Conservation (phyloP, 2,329 filamentous ascomycete genomes). For the Aspergillus sp. region DNA sequence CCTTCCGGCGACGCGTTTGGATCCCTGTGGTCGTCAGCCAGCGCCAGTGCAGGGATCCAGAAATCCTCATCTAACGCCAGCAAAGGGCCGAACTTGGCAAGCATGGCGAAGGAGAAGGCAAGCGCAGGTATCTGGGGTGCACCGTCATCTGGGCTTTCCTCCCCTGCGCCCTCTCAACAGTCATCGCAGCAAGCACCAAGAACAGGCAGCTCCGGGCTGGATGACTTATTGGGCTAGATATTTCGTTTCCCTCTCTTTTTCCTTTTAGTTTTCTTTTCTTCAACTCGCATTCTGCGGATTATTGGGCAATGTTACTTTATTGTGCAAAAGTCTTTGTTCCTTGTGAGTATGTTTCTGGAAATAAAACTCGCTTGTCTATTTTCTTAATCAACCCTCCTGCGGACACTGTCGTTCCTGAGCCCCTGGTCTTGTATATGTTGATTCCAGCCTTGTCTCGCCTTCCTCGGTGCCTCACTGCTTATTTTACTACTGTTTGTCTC, state of each 20-base stretch:
- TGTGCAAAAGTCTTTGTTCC: slow-evolving; percentile 1
- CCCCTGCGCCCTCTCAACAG: slow-evolving; percentile 40
- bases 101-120: slow-evolving; percentile 97
- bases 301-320: slow-evolving; percentile 5
- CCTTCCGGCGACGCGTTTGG: slow-evolving; percentile 80
- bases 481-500: neutral
- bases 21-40: slow-evolving; percentile 71
- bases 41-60: slow-evolving; percentile 71
- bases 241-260: neutral
- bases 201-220: slow-evolving; percentile 38
- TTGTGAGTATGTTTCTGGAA: slow-evolving; percentile 6
- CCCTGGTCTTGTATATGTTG: neutral
- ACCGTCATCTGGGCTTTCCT: slow-evolving; percentile 57
- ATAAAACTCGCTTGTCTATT: slow-evolving; percentile 8
- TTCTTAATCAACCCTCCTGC: neutral
- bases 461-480: too few relatives aligned
- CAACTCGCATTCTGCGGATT: slow-evolving; percentile 5
- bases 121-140: slow-evolving; percentile 92
- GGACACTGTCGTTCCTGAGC: slow-evolving; percentile 4
- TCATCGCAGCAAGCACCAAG: slow-evolving; percentile 29
- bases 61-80: slow-evolving; percentile 63
- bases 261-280: slow-evolving; percentile 1
- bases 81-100: slow-evolving; percentile 78
- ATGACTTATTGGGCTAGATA: slow-evolving; percentile 42
- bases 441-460: too few relatives aligned